phyloP scores from a whole-genome alignment of 305 asterid species.

The Rubia occidens region DNA sequence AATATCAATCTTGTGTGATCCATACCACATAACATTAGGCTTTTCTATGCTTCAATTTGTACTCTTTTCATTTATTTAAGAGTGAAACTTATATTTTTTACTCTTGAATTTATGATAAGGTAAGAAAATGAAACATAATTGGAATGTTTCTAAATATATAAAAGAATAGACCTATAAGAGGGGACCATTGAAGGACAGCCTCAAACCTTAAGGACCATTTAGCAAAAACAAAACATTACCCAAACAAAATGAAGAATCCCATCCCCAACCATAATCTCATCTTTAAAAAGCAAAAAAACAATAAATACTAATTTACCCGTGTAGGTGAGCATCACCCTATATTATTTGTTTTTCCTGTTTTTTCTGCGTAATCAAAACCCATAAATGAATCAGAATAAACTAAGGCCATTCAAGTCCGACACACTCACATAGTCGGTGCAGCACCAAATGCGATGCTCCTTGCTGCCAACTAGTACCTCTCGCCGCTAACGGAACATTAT shows the following conservation, averaged over 20 bases:
- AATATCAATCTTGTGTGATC: too few species aligned
- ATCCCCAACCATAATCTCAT: neutral
- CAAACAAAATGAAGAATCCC: neutral
- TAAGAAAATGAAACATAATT: too few species aligned
- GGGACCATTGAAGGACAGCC: neutral
- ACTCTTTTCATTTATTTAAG: too few species aligned
- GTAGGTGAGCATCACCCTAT: constrained; percentile 9
- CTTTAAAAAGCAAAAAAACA: neutral
- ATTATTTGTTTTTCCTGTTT: neutral
- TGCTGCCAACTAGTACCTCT: constrained; percentile 8
- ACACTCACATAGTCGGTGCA: constrained; percentile 22
- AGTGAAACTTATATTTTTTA: too few species aligned
- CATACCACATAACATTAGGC: too few species aligned
- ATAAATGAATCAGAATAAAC: constrained; percentile 42
- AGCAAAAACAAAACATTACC: constrained; percentile 1
- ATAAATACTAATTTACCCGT: neutral
- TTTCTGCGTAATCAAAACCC: constrained; percentile 37
- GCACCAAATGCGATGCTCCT: constrained; percentile 12
- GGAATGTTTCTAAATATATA: too few species aligned
- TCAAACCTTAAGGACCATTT: constrained; percentile 13
- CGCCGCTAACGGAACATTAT: neutral
- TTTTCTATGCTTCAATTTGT: too few species aligned
- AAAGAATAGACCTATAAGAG: neutral
- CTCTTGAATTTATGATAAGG: too few species aligned
- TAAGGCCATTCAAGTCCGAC: constrained; percentile 39